Evolutionary conservation across 2,329 filamentous ascomycete genomes (phyloP), one percentile per base, ranked within the genome.

Genomic region (Nemania sp.): DNA sequence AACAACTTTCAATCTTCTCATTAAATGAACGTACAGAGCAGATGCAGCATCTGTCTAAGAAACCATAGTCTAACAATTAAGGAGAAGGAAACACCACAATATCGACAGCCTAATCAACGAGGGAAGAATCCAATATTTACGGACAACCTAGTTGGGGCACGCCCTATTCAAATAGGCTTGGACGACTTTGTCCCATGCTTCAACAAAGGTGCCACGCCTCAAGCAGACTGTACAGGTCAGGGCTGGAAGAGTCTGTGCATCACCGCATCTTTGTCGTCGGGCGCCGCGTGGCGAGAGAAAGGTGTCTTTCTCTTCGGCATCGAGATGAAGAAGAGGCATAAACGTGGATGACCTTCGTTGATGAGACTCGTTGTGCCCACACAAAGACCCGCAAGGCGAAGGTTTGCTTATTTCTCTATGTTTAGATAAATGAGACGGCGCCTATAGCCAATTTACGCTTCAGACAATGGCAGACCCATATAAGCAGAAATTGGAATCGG

Each of bases 1-100:
- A 15, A 49, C 35, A 15, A 27, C 8, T 61, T 5, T 38, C 38
- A 15, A 41, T 59, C 38, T 56, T 68, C 60, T 58, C 24, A 41
- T 7, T 22, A 47, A 74, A 70, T 27, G 68, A 75, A 59, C 59
- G 63, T 69, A 32, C 24, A 61, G 52, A 72, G 70, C 38, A 52
- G 67, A 56, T 11, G 38, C 54, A 22, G n/a, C 29, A 27, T 35
- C 54, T 67, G 26, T 54, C 24, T 27, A 29, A 47, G 11, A 18
- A 41, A 41, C 11, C 15, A 41, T 15, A 41, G 18, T 13, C 6
- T 41, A 41, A 41, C 38, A 41, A 41, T 13, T n/a, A 41, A 41
- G 5, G 15, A 41, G 11, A 41, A 41, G 38, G 15, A 41, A 41
- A 41, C 11, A 15, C 11, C 38, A 41, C 8, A 41, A 41, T 15